phyloP scores from a whole-genome alignment of 345 rosid species.

The Erodium maritimum region DNA sequence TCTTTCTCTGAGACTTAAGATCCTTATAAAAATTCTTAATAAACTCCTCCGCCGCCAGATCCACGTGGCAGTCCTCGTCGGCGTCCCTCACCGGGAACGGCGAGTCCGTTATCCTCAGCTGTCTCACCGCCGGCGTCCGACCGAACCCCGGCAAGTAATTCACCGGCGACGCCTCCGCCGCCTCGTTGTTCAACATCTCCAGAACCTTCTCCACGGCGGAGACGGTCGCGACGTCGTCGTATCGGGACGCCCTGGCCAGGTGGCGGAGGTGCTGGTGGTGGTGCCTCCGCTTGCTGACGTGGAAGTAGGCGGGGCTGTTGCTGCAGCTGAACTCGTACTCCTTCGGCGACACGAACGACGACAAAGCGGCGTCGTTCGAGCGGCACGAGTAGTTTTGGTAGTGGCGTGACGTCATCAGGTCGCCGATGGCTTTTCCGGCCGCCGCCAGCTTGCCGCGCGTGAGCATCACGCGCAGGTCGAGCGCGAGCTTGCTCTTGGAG shows the following conservation, averaged over 20 bases:
- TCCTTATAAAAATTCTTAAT: constrained; percentile 67
- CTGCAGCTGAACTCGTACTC: constrained; percentile 97
- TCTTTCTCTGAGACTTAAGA: constrained; percentile 40
- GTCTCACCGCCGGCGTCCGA: constrained; percentile 49
- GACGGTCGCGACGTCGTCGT: constrained; percentile 38
- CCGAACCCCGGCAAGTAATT: constrained; percentile 44
- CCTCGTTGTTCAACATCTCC: constrained; percentile 45
- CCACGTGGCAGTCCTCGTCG: constrained; percentile 44
- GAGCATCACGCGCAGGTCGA: constrained; percentile 44
- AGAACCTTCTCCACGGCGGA: constrained; percentile 61
- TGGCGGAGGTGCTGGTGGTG: constrained; percentile 20
- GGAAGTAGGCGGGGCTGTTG: constrained; percentile 52
- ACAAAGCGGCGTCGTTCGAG: constrained; percentile 45
- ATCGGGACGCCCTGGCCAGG: constrained; percentile 15
- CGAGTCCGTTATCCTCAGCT: constrained; percentile 65
- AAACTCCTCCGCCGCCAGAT: constrained; percentile 82
- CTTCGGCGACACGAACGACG: constrained; percentile 48
- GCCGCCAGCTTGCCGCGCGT: constrained; percentile 46
- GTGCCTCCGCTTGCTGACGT: constrained; percentile 29
- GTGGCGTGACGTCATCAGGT: constrained; percentile 34
- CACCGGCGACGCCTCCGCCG: constrained; percentile 23
- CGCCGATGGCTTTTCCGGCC: constrained; percentile 47
- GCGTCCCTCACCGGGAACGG: constrained; percentile 60
- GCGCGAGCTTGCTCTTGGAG: constrained; percentile 42
- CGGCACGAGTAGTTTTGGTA: constrained; percentile 60